Evolutionary conservation across 768 basidiomycete species (phyloP).

Genomic region (Cyathus striatus): DNA sequence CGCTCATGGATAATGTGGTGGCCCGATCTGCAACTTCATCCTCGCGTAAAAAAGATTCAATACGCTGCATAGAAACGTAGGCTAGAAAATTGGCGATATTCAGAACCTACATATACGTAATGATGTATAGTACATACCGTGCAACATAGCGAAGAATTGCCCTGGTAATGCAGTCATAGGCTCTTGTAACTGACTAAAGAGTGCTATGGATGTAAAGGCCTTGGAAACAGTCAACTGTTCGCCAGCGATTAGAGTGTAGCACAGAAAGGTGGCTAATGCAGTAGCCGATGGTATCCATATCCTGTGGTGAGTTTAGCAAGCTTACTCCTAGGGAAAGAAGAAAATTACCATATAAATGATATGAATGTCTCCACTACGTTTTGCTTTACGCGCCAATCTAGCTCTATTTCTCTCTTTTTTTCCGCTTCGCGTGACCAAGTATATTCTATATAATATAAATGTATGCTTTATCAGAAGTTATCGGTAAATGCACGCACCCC

Average conservation of each 20-base stretch:
- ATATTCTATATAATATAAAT: conserved; percentile 33
- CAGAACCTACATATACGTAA: not conserved
- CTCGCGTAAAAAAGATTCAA: conserved; percentile 68
- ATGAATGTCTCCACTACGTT: conserved; percentile 56
- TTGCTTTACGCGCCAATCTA: conserved; percentile 62
- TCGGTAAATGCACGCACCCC: conserved; percentile 41
- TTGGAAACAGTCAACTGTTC: conserved; percentile 69
- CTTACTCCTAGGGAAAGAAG: conserved; percentile 1
- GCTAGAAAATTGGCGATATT: conserved; percentile 28
- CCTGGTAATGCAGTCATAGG: conserved; percentile 62
- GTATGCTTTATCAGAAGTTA: not conserved
- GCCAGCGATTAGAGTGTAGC: conserved; percentile 62
- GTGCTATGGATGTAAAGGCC: conserved; percentile 75
- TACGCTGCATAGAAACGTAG: conserved; percentile 78
- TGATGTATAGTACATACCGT: conserved; percentile 35
- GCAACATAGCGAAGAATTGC: conserved; percentile 59
- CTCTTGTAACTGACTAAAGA: conserved; percentile 68
- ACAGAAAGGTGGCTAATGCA: conserved; percentile 56
- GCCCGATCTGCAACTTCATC: conserved; percentile 79
- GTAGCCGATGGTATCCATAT: conserved; percentile 72
- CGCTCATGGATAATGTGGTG: conserved; percentile 46
- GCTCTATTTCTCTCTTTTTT: conserved; percentile 54
- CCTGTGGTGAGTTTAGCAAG: conserved; percentile 28
- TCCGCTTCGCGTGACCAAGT: conserved; percentile 54
- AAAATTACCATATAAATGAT: conserved; percentile 61